Conservation (phyloP, 176 grass and related monocot genomes). For the Cocos nucifera region DNA sequence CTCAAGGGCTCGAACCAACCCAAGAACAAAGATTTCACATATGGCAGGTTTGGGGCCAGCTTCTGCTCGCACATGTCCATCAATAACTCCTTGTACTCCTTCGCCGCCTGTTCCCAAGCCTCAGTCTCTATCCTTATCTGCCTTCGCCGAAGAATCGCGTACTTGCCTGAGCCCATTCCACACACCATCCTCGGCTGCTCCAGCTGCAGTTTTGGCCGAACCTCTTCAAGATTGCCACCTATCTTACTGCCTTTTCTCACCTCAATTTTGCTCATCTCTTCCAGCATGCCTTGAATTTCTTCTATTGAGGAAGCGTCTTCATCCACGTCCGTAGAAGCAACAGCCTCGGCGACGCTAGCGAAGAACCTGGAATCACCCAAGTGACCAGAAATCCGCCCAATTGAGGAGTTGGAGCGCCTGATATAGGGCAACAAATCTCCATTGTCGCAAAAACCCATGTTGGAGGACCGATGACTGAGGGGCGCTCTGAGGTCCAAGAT, state of each 20-base stretch:
- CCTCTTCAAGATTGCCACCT: not conserved
- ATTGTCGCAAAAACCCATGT: not conserved
- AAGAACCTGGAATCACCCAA: not conserved
- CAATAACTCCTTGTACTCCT: conserved; percentile 76
- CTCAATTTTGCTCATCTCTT: conserved; percentile 1
- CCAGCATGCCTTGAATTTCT: conserved; percentile 5
- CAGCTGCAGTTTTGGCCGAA: not conserved
- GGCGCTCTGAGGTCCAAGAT: not conserved
- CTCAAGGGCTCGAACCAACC: conserved; percentile 87
- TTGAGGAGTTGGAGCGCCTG: not conserved
- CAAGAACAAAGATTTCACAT: conserved; percentile 85
- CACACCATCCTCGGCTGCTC: conserved; percentile 10
- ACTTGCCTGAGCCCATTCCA: conserved; percentile 37
- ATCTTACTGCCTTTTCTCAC: not conserved
- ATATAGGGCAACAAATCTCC: not conserved
- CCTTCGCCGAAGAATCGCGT: conserved; percentile 39
- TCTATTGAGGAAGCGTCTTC: conserved; percentile 1
- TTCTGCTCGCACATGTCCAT: conserved; percentile 84
- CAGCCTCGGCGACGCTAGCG: conserved; percentile 17
- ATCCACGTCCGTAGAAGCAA: conserved; percentile 19
- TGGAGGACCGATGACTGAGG: not conserved
- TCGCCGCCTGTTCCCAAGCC: conserved; percentile 89
- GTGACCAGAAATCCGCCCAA: not conserved
- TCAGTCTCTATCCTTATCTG: conserved; percentile 83
- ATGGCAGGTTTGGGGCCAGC: conserved; percentile 84